Percentiles rank a stretch among this genome's conserved stretches.
phyloP scores from a whole-genome alignment of 2,329 filamentous ascomycete genomes.

The Calonectria fujianensis region DNA sequence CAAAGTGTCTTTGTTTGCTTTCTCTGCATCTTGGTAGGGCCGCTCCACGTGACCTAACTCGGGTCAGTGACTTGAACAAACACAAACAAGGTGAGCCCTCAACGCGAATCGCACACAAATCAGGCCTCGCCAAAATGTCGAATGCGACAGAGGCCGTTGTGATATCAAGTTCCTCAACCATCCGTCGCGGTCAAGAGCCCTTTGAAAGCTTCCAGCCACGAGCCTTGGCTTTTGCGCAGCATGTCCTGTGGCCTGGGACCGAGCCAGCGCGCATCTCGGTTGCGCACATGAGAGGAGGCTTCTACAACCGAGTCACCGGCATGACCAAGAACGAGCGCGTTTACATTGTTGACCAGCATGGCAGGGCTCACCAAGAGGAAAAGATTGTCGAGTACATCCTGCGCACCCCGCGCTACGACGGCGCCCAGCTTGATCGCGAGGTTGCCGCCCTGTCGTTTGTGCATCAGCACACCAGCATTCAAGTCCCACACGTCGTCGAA shows the following conservation, averaged over 20 bases:
- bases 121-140: background rate
- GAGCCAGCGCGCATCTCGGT: background rate
- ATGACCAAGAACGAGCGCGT: background rate
- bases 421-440: background rate
- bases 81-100: background rate
- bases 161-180: background rate
- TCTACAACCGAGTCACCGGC: background rate
- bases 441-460: background rate
- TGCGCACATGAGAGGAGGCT: background rate
- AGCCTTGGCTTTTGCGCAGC: background rate
- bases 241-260: background rate
- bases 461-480: background rate
- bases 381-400: background rate
- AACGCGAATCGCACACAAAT: background rate
- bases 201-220: background rate
- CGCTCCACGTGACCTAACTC: background rate
- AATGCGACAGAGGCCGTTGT: background rate
- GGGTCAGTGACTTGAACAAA: background rate
- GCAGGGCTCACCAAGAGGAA: background rate
- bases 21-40: background rate
- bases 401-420: background rate
- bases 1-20: background rate
- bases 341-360: background rate
- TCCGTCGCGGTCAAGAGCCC: background rate
- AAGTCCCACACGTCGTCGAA: background rate